Evolutionary conservation across 2,329 filamentous ascomycete genomes (phyloP), one percentile per base, ranked within the genome.

Genomic region (Myotisia sp.): DNA sequence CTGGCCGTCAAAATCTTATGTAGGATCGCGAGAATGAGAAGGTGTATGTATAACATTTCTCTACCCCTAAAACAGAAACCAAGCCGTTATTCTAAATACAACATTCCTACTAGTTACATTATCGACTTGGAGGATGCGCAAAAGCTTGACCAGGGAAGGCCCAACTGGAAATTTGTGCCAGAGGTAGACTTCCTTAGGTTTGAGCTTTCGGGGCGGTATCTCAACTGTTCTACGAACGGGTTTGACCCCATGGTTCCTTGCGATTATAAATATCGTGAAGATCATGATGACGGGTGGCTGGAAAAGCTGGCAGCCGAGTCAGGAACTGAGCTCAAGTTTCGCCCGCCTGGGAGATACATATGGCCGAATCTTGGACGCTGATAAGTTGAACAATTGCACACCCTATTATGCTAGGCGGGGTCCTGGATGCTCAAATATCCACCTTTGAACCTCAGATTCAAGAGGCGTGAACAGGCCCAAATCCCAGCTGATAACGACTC

Each of bases 1-100:
- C 31, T 13, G 32, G 6, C 20, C 72, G 37, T 26, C 37, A 34
- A 26, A 39, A 42, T 32, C 16, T 42, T 16, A 34, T 42, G 4
- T 42, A 37, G 40, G 40, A 39, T 23, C 30, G 14, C 19, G 31
- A 32, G 22, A 39, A 42, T 16, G 37, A 39, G 21, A 42, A 37
- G 27, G 37, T 33, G 39, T 42, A 36, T 21, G 36, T 28, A n/a
- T 14, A 16, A 8, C 10, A 22, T 20, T 19, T 14, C 18, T 21
- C n/a, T 21, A n/a, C n/a, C 14, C 3, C 2, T 2, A 9, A 29
- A n/a, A n/a, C 10, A 29, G 2, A 29, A n/a, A n/a, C 26, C 8
- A 8, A 29, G 10, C 26, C 2, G 26, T 16, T 29, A n/a, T 9
- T 8, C 14, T 29, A 2, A 10, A 13, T 2, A 8, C 10, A n/a